phyloP scores from a whole-genome alignment of 768 basidiomycete genomes.

The Russula compacta region DNA sequence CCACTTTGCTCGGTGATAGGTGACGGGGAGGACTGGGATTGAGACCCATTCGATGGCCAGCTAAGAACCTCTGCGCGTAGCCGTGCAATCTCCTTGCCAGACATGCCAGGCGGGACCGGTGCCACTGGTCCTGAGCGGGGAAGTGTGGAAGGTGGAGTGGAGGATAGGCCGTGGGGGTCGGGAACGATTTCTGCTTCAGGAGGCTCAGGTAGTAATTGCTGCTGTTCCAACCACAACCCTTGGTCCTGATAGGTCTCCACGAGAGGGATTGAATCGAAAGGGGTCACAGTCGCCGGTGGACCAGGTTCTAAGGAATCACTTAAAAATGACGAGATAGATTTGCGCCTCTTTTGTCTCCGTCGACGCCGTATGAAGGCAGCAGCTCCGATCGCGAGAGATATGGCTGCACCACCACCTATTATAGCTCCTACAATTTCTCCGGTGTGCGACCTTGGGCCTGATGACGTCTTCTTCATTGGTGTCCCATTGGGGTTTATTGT shows the following conservation, averaged over 20 bases:
- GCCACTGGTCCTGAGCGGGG: not conserved
- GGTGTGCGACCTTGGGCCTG: not conserved
- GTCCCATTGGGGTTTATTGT: not conserved
- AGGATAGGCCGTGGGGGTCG: not conserved
- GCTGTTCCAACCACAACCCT: not conserved
- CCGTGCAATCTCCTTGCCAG: slow-evolving; percentile 9
- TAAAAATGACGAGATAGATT: not conserved
- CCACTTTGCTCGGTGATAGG: not conserved
- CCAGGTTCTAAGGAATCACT: not conserved
- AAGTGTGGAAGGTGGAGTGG: not conserved
- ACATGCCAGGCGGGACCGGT: not conserved
- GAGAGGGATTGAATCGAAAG: not conserved
- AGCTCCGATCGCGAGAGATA: not conserved
- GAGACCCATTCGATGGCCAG: not conserved
- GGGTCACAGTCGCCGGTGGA: not conserved
- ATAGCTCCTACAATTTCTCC: slow-evolving; percentile 17
- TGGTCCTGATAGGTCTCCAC: not conserved
- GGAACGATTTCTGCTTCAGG: not conserved
- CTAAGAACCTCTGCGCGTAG: not conserved
- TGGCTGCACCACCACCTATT: slow-evolving; percentile 5
- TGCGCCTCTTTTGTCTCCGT: not conserved
- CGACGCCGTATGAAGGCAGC: not conserved
- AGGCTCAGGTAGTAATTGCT: not conserved
- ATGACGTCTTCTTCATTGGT: not conserved
- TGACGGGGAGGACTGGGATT: not conserved